A percentile compares a stretch with the other conserved stretches of the same genome.
Conservation (phyloP, 129 eudicot species). For the Tagetes patula region DNA sequence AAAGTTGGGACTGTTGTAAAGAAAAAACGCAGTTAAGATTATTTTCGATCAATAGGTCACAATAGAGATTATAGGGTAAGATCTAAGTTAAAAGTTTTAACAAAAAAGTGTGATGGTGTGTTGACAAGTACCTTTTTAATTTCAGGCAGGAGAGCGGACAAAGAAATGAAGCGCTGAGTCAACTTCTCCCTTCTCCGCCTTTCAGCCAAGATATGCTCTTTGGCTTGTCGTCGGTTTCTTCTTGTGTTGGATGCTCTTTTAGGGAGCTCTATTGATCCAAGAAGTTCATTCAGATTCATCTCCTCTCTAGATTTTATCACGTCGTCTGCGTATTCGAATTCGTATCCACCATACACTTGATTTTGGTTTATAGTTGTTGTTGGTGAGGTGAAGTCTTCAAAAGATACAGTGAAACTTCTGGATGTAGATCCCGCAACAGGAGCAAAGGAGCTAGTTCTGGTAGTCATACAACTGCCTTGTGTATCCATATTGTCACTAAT, state of each 20-base stretch:
- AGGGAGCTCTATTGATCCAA: constrained; percentile 30
- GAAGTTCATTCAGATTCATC: constrained; percentile 33
- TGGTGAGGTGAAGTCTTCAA: constrained; percentile 26
- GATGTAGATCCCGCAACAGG: constrained; percentile 27
- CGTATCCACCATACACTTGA: constrained; percentile 14
- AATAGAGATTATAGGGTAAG: too few relatives aligned
- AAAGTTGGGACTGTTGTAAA: too few relatives aligned
- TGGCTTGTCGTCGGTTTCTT: constrained; percentile 33
- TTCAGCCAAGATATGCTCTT: constrained; percentile 40
- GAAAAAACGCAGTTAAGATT: too few relatives aligned
- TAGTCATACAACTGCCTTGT: constrained; percentile 20
- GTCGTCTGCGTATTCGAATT: constrained; percentile 10
- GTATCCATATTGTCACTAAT: background rate
- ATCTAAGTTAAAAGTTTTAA: background rate
- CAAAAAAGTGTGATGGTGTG: background rate
- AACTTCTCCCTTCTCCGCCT: constrained; percentile 45
- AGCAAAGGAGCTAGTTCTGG: constrained; percentile 23
- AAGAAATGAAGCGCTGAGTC: constrained; percentile 30
- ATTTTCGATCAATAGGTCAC: too few relatives aligned
- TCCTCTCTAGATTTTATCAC: constrained; percentile 8
- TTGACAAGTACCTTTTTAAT: constrained; percentile 32
- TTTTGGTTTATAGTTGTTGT: constrained; percentile 17
- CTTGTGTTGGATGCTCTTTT: constrained; percentile 19
- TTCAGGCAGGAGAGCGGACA: constrained; percentile 35
- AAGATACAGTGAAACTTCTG: constrained; percentile 34